Conservation (phyloP, 2,329 filamentous ascomycete genomes). For the Stagonosporopsis rhizophila region DNA sequence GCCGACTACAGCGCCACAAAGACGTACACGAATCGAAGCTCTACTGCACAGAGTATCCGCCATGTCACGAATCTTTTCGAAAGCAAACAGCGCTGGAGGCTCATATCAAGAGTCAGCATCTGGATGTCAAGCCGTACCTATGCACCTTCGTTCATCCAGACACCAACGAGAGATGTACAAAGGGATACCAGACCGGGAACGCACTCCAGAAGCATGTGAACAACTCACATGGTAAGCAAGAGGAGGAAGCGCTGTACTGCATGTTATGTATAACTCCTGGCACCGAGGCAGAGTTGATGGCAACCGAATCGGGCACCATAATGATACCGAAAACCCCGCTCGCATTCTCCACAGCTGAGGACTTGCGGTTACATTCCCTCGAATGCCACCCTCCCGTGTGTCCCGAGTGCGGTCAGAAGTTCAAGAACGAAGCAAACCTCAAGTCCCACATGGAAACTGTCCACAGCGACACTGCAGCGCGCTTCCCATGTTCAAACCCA, state of each 20-base stretch:
- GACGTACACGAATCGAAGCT: conserved; percentile 81
- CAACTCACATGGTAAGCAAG: conserved; percentile 70
- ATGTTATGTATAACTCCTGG: conserved; percentile 66
- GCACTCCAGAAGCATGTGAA: conserved; percentile 75
- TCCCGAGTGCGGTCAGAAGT: conserved; percentile 74
- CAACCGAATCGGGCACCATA: conserved; percentile 25
- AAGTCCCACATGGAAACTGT: conserved; percentile 75
- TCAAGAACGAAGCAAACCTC: conserved; percentile 61
- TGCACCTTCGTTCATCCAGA: conserved; percentile 67
- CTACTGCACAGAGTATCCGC: conserved; percentile 73
- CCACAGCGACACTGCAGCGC: conserved; percentile 62
- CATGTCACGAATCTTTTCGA: conserved; percentile 79
- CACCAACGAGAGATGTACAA: conserved; percentile 65
- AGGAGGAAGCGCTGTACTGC: conserved; percentile 70
- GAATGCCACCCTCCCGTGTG: conserved; percentile 76
- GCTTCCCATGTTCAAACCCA: conserved; percentile 69
- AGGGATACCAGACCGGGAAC: conserved; percentile 75
- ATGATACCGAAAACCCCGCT: conserved; percentile 29
- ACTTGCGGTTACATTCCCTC: conserved; percentile 76
- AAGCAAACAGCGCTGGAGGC: conserved; percentile 86
- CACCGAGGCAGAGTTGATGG: conserved; percentile 43
- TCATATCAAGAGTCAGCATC: conserved; percentile 79
- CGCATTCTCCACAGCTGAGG: conserved; percentile 72
- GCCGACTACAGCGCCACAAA: conserved; percentile 77
- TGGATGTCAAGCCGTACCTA: conserved; percentile 72